These are phyloP conservation scores for Paracoccidioides lutzii DNA, from an alignment of 2,329 filamentous ascomycete species.

Conservation along the genomic window DNA sequence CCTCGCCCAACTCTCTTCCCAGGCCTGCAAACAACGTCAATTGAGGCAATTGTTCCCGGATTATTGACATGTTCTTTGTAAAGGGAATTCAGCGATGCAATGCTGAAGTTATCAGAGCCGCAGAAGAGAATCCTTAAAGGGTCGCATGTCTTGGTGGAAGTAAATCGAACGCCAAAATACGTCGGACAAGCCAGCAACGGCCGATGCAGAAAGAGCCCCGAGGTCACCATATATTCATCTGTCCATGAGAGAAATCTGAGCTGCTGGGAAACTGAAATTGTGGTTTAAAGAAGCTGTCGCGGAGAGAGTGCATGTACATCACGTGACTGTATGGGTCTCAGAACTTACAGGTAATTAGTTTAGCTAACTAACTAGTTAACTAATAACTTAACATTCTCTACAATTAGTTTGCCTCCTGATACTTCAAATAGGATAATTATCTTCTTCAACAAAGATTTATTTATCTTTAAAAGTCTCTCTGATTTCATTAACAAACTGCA, in stretches of 20 bases:
- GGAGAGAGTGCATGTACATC: background rate
- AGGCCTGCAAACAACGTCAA: conserved; percentile 75
- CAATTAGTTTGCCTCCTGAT: too few relatives aligned
- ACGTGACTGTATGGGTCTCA: background rate
- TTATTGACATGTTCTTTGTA: conserved; percentile 44
- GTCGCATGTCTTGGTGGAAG: conserved; percentile 25
- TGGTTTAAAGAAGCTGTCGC: background rate
- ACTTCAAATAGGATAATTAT: too few relatives aligned
- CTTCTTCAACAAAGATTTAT: too few relatives aligned
- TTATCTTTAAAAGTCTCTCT: too few relatives aligned
- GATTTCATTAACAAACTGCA: too few relatives aligned
- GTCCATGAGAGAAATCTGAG: background rate
- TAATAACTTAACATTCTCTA: too few relatives aligned
- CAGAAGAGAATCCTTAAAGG: conserved; percentile 83
- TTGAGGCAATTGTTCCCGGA: conserved; percentile 50
- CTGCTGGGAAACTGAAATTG: background rate
- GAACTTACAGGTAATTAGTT: too few relatives aligned
- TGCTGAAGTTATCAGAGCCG: conserved; percentile 85
- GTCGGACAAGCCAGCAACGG: conserved; percentile 6
- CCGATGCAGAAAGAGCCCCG: conserved; percentile 15
- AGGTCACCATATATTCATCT: conserved; percentile 1
- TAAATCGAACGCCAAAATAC: conserved; percentile 11
- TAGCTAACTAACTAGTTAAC: too few relatives aligned
- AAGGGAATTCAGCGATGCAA: conserved; percentile 59
- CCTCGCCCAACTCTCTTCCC: conserved; percentile 68